These are phyloP conservation scores for Eucalyptus tenuipes DNA, from an alignment of 345 rosid species.

Conservation along the genomic window DNA sequence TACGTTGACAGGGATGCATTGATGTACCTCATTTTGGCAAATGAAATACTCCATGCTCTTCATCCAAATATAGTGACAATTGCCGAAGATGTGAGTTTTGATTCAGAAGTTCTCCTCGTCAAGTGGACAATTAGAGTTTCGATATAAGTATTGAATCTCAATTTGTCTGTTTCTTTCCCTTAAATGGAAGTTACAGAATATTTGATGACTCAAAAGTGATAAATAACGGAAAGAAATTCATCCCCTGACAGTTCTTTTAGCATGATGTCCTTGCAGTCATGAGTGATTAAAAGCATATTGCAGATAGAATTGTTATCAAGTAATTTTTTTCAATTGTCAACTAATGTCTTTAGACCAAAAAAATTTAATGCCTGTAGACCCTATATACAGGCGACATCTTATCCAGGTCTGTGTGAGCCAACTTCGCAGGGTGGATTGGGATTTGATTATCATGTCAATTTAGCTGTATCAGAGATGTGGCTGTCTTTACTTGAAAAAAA, in stretches of 20 bases:
- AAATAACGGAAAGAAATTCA: not conserved
- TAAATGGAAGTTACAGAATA: not conserved
- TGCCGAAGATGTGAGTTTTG: slow-evolving; percentile 78
- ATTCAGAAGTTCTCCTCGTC: not conserved
- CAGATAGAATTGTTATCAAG: not conserved
- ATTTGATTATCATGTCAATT: slow-evolving; percentile 82
- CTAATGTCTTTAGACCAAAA: not conserved
- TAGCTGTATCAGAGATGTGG: slow-evolving; percentile 95
- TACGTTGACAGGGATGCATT: slow-evolving; percentile 88
- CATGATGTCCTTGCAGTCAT: not conserved
- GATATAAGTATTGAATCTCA: not conserved
- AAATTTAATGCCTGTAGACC: not conserved
- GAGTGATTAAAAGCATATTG: not conserved
- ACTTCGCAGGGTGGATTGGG: slow-evolving; percentile 91
- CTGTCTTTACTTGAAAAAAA: slow-evolving; percentile 50
- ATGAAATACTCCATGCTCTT: slow-evolving; percentile 74
- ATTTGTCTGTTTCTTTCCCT: not conserved
- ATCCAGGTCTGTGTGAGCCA: slow-evolving; percentile 94
- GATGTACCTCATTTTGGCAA: slow-evolving; percentile 79
- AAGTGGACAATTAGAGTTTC: not conserved
- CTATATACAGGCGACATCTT: slow-evolving; percentile 49
- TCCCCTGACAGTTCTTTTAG: not conserved
- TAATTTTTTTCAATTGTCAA: not conserved
- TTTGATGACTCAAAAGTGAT: not conserved
- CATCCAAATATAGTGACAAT: slow-evolving; percentile 89